A percentile compares a stretch with the other conserved stretches of the same genome.
Conservation (phyloP, 148 eudicot species). For the Chenopodium suecicum region DNA sequence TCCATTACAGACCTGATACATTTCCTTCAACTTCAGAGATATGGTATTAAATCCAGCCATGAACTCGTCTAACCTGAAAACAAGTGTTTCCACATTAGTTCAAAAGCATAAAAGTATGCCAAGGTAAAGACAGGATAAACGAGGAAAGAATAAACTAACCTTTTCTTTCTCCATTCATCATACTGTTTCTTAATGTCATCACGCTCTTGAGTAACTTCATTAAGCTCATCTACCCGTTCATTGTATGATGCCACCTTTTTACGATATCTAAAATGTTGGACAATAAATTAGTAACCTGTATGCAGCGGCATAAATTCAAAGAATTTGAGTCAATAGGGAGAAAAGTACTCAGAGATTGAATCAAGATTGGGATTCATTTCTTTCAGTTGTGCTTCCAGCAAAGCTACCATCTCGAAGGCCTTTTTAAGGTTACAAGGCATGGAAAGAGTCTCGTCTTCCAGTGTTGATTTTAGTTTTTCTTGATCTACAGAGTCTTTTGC, state of each 20-base stretch:
- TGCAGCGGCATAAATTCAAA: constrained; percentile 14
- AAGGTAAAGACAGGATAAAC: background rate
- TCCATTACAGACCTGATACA: constrained; percentile 79
- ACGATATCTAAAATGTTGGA: constrained; percentile 53
- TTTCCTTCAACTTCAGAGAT: constrained; percentile 92
- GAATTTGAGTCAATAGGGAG: background rate
- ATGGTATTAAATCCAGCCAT: constrained; percentile 97
- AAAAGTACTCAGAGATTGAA: constrained; percentile 83
- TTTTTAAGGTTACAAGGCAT: constrained; percentile 58
- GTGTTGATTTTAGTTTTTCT: constrained; percentile 72
- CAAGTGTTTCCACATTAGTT: background rate
- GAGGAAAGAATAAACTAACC: constrained; percentile 37
- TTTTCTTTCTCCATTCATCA: constrained; percentile 92
- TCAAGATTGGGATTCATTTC: constrained; percentile 98
- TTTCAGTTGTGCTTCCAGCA: constrained; percentile 91
- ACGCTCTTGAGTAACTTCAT: constrained; percentile 71
- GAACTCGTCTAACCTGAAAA: constrained; percentile 91
- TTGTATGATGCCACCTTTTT: constrained; percentile 67
- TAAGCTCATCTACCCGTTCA: constrained; percentile 88
- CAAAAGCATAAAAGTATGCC: background rate
- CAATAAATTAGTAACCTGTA: constrained; percentile 8
- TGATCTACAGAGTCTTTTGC: constrained; percentile 79
- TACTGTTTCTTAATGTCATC: constrained; percentile 87
- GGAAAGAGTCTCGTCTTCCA: constrained; percentile 66
- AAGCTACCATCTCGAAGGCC: constrained; percentile 77